These are phyloP conservation scores for Cinnamomum chago DNA, from an alignment of 164 flowering plant species.

Conservation along the genomic window DNA sequence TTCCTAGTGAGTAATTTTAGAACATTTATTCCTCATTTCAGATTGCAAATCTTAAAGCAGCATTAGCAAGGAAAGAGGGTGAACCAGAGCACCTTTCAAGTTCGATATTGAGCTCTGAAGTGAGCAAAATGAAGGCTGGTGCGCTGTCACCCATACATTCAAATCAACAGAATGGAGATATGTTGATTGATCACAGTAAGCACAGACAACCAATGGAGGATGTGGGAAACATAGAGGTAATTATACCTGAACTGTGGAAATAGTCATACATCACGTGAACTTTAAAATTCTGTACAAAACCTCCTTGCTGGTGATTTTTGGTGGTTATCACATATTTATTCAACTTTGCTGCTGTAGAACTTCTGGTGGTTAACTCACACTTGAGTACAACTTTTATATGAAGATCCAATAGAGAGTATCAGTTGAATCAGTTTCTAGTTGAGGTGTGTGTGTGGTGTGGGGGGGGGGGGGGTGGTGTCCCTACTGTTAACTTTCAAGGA, in stretches of 20 bases:
- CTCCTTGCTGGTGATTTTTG: no score
- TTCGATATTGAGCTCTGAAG: conserved; percentile 46
- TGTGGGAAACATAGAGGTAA: conserved; percentile 47
- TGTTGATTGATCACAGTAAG: conserved; percentile 15
- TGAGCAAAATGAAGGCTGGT: conserved; percentile 22
- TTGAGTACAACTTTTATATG: background rate
- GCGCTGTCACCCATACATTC: conserved; percentile 36
- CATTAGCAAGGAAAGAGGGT: conserved; percentile 65
- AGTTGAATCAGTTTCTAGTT: no score
- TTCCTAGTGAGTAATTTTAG: background rate
- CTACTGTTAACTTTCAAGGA: no score
- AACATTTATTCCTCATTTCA: conserved; percentile 16
- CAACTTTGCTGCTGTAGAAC: background rate
- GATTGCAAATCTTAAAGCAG: conserved; percentile 78
- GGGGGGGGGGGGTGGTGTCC: no score
- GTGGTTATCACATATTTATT: no score
- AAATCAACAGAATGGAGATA: conserved; percentile 27
- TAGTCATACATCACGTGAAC: background rate
- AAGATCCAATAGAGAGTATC: background rate
- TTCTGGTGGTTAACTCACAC: background rate
- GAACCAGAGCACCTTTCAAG: conserved; percentile 26
- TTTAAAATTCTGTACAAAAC: background rate
- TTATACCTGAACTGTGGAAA: background rate
- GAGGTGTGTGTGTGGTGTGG: no score
- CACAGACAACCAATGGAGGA: conserved; percentile 45